Conservation (phyloP, 768 basidiomycete species). For the Pisolithus microcarpus region DNA sequence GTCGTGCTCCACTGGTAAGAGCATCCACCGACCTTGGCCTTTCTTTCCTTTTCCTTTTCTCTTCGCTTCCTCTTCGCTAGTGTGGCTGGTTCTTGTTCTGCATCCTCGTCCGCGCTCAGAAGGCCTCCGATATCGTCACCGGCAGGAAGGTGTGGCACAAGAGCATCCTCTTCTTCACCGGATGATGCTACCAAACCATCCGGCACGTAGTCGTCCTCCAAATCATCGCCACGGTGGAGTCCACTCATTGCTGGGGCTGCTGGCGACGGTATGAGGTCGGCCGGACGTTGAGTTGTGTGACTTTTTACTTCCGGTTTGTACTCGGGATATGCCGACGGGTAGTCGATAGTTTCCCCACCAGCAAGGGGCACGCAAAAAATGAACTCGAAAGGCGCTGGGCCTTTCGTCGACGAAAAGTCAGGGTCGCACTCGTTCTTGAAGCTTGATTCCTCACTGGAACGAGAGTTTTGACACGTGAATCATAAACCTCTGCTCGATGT, state of each 20-base stretch:
- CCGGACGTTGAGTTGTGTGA: constrained; percentile 6
- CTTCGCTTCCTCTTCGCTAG: constrained; percentile 62
- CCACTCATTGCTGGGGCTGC: constrained; percentile 15
- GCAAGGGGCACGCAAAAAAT: too few species aligned
- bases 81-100: constrained; percentile 25
- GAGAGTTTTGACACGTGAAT: constrained; percentile 95
- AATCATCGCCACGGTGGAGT: constrained; percentile 58
- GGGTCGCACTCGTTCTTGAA: too few species aligned
- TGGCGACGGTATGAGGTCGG: neutral
- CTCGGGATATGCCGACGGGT: neutral
- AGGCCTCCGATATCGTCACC: constrained; percentile 33
- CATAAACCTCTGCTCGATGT: constrained; percentile 33
- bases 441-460: constrained; percentile 84
- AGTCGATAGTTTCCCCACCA: too few species aligned
- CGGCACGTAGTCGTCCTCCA: constrained; percentile 74
- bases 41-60: constrained; percentile 68
- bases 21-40: constrained; percentile 49
- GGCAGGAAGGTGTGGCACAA: constrained; percentile 21
- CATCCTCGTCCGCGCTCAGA: constrained; percentile 42
- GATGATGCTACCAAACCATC: constrained; percentile 63
- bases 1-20: constrained; percentile 5
- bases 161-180: constrained; percentile 42
- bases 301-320: neutral
- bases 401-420: too few species aligned
- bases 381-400: too few species aligned